phyloP scores from a whole-genome alignment of 1,284 basidiomycete species.

The Boletus smithii region DNA sequence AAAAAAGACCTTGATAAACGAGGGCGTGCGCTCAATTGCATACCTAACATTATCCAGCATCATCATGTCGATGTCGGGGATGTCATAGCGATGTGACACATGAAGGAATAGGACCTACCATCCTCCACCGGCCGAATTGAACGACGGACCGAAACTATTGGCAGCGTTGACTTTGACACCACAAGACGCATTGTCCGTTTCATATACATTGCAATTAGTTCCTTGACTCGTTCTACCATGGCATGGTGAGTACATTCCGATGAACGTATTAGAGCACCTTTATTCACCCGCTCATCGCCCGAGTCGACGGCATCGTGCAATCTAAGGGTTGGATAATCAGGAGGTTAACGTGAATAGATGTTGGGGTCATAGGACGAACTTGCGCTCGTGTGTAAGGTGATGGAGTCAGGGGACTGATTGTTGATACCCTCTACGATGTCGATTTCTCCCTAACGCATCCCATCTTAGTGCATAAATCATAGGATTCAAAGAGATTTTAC shows the following conservation, averaged over 20 bases:
- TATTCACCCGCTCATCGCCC: slow-evolving; percentile 49
- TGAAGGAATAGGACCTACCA: slow-evolving; percentile 34
- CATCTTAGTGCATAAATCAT: neutral
- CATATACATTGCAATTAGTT: slow-evolving; percentile 56
- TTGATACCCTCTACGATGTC: slow-evolving; percentile 73
- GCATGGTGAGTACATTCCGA: slow-evolving; percentile 1
- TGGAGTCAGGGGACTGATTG: slow-evolving; percentile 48
- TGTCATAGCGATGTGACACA: neutral
- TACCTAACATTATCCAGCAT: slow-evolving; percentile 20
- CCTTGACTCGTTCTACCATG: slow-evolving; percentile 35
- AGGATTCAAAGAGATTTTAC: neutral
- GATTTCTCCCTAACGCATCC: slow-evolving; percentile 43
- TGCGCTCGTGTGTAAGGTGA: slow-evolving; percentile 61
- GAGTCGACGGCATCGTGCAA: slow-evolving; percentile 58
- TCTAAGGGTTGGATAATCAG: slow-evolving; percentile 31
- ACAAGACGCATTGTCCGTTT: slow-evolving; percentile 61
- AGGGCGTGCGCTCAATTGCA: slow-evolving; percentile 26
- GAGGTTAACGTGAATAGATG: neutral
- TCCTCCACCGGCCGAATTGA: slow-evolving; percentile 63
- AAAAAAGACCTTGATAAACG: slow-evolving; percentile 25
- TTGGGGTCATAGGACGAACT: slow-evolving; percentile 18
- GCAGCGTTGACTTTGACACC: slow-evolving; percentile 49
- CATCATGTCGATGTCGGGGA: neutral
- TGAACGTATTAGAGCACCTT: neutral
- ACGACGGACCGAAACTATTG: slow-evolving; percentile 56